A percentile compares a stretch with the other conserved stretches of the same genome.
Evolutionary conservation across 2,329 filamentous ascomycete species (phyloP).

Genomic region (Aureobasidium sp.): DNA sequence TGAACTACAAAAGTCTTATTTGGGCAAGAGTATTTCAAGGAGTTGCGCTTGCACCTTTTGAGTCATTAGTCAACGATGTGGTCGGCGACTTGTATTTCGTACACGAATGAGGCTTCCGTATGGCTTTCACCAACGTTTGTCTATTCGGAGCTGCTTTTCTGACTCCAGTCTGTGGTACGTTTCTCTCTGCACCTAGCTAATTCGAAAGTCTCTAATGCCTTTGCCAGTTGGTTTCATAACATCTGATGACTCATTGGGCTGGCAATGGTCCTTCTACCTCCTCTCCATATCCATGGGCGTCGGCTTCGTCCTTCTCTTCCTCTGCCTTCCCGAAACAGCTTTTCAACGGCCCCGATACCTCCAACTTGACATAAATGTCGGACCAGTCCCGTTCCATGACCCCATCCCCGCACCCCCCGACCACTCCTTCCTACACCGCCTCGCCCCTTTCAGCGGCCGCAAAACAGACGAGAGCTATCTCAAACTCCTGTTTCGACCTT

Average conservation of each 20-base stretch:
- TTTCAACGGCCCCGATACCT: constrained; percentile 72
- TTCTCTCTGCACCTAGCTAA: not conserved
- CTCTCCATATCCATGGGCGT: constrained; percentile 83
- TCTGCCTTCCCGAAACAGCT: constrained; percentile 88
- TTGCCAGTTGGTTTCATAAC: constrained; percentile 89
- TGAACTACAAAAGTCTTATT: constrained; percentile 77
- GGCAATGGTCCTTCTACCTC: constrained; percentile 91
- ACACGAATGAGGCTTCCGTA: constrained; percentile 82
- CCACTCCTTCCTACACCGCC: constrained; percentile 48
- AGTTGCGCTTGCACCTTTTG: constrained; percentile 89
- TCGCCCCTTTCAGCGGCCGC: constrained; percentile 78
- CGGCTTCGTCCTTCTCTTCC: constrained; percentile 75
- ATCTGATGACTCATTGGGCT: constrained; percentile 65
- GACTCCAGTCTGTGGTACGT: constrained; percentile 74
- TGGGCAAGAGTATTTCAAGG: constrained; percentile 89
- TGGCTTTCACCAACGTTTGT: constrained; percentile 82
- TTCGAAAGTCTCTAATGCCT: not conserved
- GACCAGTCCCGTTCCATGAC: not conserved
- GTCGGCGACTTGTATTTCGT: constrained; percentile 95
- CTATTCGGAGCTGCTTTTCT: constrained; percentile 77
- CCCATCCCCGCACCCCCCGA: not conserved
- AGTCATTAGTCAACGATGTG: constrained; percentile 88
- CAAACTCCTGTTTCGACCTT: constrained; percentile 72
- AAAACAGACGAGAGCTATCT: constrained; percentile 81
- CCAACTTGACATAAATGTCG: constrained; percentile 52